These are phyloP conservation scores for Colletotrichum lini DNA, from an alignment of 2,329 filamentous ascomycete genomes.

Conservation along the genomic window DNA sequence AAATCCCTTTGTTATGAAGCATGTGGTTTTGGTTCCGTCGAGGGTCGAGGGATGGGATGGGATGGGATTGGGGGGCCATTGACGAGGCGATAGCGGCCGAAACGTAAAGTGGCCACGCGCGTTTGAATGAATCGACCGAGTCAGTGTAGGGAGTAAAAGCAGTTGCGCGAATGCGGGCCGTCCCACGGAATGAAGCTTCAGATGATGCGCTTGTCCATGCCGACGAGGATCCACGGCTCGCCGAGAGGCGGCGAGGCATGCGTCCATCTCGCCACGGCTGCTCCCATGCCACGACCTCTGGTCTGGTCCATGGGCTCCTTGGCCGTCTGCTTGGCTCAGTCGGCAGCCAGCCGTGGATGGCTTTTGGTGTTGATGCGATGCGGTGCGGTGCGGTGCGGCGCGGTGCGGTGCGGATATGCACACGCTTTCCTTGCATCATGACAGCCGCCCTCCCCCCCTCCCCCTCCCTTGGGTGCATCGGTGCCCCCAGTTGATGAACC, in stretches of 20 bases:
- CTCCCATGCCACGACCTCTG: constrained; percentile 13
- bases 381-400: no score
- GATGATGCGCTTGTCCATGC: constrained; percentile 17
- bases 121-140: neutral
- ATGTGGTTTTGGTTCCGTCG: neutral
- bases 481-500: neutral
- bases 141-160: neutral
- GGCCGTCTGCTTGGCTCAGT: neutral
- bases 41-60: no score
- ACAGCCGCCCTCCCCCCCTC: constrained; percentile 32
- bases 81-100: constrained; percentile 27
- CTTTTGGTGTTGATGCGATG: neutral
- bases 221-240: neutral
- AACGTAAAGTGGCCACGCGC: neutral
- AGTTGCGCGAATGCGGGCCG: constrained; percentile 34
- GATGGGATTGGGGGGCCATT: neutral
- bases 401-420: no score
- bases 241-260: neutral
- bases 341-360: neutral
- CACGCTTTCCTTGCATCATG: constrained; percentile 5
- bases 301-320: neutral
- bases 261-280: no score
- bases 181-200: constrained; percentile 37
- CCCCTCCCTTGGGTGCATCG: neutral
- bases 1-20: constrained; percentile 26